Base-by-base conservation (phyloP, 1,284 basidiomycete genomes). In the Microbotryomycetes sp. region DNA sequence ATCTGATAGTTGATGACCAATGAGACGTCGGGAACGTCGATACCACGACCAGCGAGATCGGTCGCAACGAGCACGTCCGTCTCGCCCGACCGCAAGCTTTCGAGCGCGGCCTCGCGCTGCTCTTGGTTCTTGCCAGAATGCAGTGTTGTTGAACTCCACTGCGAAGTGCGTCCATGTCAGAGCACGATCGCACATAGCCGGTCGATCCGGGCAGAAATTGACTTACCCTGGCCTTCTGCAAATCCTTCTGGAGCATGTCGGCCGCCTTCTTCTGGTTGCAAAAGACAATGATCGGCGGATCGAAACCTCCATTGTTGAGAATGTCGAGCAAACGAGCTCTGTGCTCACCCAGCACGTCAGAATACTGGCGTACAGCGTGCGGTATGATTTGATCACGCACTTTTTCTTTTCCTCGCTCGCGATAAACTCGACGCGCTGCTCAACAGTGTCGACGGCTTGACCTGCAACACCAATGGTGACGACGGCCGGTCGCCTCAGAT, bases 181-280 rank as follows among this genome's bases (percentile, higher is more conserved):
- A 46, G 51, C 13, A 68, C 56, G n/a, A n/a, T n/a, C n/a, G n/a
- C n/a, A n/a, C n/a, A n/a, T n/a, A n/a, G n/a, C n/a, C n/a, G n/a
- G n/a, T n/a, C n/a, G n/a, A n/a, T n/a, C n/a, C n/a, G n/a, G n/a
- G n/a, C n/a, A n/a, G n/a, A n/a, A n/a, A n/a, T n/a, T 47, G 13
- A 78, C 82, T 53, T 74, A 90, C 84, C 47, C 89, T 89, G 45
- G 85, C 87, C 58, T 90, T 86, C 56, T 85, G 84, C 7, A 98
- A 79, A 72, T 96, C 92, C 75, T 90, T 90, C 45, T 90, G 87
- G 24, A 99, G 88, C 84, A 90, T 87, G 73, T 99, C 94, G 50
- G 93, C 94, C 5, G 90, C 93, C 81, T 94, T 94, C 81, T 97
- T 98, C 77, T 97, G 93, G 77, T 97, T 98, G 79, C 97, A 92